A percentile compares a stretch with the other conserved stretches of the same genome.
These are phyloP conservation scores for Zygosaccharomyces kombuchaensis DNA, from an alignment of 805 yeast genomes.

Conservation along the genomic window DNA sequence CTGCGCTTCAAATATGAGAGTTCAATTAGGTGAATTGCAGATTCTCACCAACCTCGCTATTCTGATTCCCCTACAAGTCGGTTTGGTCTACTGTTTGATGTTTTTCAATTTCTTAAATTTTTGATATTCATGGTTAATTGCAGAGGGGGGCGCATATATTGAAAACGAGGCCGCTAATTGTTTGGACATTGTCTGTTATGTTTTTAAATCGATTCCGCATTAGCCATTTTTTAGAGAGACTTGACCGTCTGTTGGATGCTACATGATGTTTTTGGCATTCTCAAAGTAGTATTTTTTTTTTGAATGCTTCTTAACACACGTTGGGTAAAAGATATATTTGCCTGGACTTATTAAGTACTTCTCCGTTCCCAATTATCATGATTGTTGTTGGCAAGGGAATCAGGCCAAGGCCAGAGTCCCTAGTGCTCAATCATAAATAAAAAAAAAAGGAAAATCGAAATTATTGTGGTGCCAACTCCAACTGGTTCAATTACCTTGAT, in stretches of 20 bases:
- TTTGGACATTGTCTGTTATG: conserved; percentile 62
- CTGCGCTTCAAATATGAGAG: no score
- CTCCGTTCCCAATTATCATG: conserved; percentile 44
- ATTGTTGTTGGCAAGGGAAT: conserved; percentile 38
- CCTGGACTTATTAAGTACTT: conserved; percentile 52
- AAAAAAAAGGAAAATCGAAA: no score
- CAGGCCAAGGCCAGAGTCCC: no score
- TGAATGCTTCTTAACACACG: conserved; percentile 51
- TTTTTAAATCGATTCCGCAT: conserved; percentile 57
- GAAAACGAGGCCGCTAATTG: conserved; percentile 42
- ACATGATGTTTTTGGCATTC: conserved; percentile 58
- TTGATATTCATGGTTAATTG: conserved; percentile 51
- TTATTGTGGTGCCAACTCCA: no score
- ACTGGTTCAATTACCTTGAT: no score
- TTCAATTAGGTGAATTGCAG: conserved; percentile 41
- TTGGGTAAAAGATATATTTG: conserved; percentile 57
- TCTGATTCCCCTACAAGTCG: conserved; percentile 68
- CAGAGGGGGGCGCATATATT: conserved; percentile 49
- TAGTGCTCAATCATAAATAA: no score
- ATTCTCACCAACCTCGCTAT: conserved; percentile 48
- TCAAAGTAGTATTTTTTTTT: conserved; percentile 55
- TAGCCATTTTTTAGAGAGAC: conserved; percentile 61
- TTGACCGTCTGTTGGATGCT: conserved; percentile 75
- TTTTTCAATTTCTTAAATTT: conserved; percentile 70
- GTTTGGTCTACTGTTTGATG: conserved; percentile 66